Conservation (phyloP, 2,329 filamentous ascomycete species). For the Acrodontium crateriforme region DNA sequence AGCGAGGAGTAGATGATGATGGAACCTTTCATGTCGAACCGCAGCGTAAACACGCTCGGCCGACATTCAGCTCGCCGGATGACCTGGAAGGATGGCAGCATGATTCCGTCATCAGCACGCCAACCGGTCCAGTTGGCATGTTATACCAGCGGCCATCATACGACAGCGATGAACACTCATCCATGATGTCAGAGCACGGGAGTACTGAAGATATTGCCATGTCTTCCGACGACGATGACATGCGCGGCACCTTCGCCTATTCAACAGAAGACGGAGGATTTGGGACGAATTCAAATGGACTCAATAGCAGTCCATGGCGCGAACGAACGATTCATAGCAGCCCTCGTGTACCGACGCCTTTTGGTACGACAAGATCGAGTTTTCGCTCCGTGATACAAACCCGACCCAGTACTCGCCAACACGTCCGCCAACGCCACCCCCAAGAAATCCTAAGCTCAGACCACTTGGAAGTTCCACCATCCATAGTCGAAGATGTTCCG, state of each 20-base stretch:
- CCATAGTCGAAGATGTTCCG: slow-evolving; percentile 22
- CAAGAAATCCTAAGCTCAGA: slow-evolving; percentile 17
- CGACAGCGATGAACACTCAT: slow-evolving; percentile 20
- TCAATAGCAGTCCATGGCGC: slow-evolving; percentile 9
- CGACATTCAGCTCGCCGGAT: slow-evolving; percentile 3
- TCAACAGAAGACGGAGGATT: slow-evolving; percentile 9
- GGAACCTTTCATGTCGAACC: not conserved
- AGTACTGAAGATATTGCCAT: slow-evolving; percentile 17
- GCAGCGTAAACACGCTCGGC: slow-evolving; percentile 4
- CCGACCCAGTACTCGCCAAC: slow-evolving; percentile 11
- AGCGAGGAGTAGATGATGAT: slow-evolving; percentile 1
- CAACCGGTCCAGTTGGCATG: slow-evolving; percentile 7
- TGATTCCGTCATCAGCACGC: slow-evolving; percentile 18
- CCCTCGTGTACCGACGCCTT: slow-evolving; percentile 14
- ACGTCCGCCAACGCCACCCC: slow-evolving; percentile 19
- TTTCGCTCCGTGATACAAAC: slow-evolving; percentile 8
- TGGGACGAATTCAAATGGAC: slow-evolving; percentile 5
- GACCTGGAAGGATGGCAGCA: slow-evolving; percentile 6
- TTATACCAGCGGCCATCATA: slow-evolving; percentile 14
- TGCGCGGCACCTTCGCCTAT: slow-evolving; percentile 10
- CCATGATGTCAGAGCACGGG: slow-evolving; percentile 19
- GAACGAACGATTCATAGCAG: slow-evolving; percentile 8
- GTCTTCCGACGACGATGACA: slow-evolving; percentile 14
- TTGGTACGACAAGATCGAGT: slow-evolving; percentile 9
- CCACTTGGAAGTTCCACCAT: slow-evolving; percentile 20